phyloP scores from a whole-genome alignment of 352 stramenopile genomes.

The Phytophthora macrochlamydospora region DNA sequence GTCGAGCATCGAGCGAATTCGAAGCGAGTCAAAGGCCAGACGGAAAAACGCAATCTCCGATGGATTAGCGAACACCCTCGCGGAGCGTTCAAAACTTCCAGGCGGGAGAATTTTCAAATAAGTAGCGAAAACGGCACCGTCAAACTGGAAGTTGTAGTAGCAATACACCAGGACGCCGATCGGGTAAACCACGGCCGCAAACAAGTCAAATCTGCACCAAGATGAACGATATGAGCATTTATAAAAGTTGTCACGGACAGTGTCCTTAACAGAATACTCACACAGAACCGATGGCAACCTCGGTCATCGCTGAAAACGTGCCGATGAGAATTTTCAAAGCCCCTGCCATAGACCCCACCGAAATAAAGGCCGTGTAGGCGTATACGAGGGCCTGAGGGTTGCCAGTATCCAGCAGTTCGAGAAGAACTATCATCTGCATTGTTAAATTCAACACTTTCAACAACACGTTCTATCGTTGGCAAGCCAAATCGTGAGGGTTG shows the following conservation, averaged over 20 bases:
- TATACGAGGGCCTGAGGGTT: constrained; percentile 16
- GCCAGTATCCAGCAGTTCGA: constrained; percentile 20
- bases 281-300: constrained; percentile 32
- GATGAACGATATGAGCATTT: not conserved
- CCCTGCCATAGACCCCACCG: constrained; percentile 22
- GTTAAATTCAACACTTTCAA: constrained; percentile 29
- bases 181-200: constrained; percentile 31
- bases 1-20: constrained; percentile 23
- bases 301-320: constrained; percentile 20
- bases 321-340: constrained; percentile 22
- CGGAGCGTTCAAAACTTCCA: constrained; percentile 31
- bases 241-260: not conserved
- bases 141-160: constrained; percentile 38
- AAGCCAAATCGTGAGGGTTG: not conserved
- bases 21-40: constrained; percentile 34
- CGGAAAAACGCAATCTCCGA: constrained; percentile 29
- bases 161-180: constrained; percentile 29
- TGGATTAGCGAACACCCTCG: constrained; percentile 24
- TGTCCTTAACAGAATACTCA: constrained; percentile 2
- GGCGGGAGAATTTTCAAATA: constrained; percentile 21
- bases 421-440: constrained; percentile 27
- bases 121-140: constrained; percentile 17
- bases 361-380: constrained; percentile 25
- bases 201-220: constrained; percentile 31
- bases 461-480: constrained; percentile 13